Percentiles rank a stretch among this genome's conserved stretches.
Conservation (phyloP, 495 filamentous ascomycete species). For the Beverwykella pulmonaria region DNA sequence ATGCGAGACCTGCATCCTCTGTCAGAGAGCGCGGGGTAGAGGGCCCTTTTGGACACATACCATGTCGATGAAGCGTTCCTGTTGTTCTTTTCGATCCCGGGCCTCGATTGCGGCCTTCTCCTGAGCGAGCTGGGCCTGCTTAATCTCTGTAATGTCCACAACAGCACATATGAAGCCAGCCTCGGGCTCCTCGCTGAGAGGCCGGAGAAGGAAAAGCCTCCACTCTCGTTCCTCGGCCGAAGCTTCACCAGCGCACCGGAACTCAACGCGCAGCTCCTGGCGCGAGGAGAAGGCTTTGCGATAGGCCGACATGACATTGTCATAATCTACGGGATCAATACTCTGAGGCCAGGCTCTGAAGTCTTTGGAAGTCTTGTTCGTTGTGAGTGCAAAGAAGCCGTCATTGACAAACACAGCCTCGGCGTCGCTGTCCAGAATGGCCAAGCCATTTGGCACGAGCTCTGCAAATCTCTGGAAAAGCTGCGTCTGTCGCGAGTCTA, state of each 20-base stretch:
- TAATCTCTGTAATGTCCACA: conserved; percentile 46
- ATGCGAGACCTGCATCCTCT: conserved; percentile 15
- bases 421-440: conserved; percentile 44
- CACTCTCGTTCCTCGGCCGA: conserved; percentile 33
- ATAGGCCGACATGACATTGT: conserved; percentile 44
- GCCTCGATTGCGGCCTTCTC: conserved; percentile 44
- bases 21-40: neutral
- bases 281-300: conserved; percentile 40
- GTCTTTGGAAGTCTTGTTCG: conserved; percentile 34
- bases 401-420: conserved; percentile 46
- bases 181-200: conserved; percentile 41
- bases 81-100: conserved; percentile 43
- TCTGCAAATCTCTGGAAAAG: conserved; percentile 46
- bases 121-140: conserved; percentile 42
- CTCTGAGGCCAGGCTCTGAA: conserved; percentile 47
- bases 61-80: conserved; percentile 46
- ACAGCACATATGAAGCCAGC: conserved; percentile 46
- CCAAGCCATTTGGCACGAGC: conserved; percentile 46
- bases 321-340: conserved; percentile 44
- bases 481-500: conserved; percentile 27
- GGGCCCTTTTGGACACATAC: too few relatives aligned
- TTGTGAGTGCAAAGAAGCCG: conserved; percentile 46
- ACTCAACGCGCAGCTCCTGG: conserved; percentile 42
- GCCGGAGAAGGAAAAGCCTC: conserved; percentile 44
- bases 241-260: conserved; percentile 28